These are phyloP conservation scores for Effrenium voratum DNA, from an alignment of 73 alveolate species.

Conservation along the genomic window DNA sequence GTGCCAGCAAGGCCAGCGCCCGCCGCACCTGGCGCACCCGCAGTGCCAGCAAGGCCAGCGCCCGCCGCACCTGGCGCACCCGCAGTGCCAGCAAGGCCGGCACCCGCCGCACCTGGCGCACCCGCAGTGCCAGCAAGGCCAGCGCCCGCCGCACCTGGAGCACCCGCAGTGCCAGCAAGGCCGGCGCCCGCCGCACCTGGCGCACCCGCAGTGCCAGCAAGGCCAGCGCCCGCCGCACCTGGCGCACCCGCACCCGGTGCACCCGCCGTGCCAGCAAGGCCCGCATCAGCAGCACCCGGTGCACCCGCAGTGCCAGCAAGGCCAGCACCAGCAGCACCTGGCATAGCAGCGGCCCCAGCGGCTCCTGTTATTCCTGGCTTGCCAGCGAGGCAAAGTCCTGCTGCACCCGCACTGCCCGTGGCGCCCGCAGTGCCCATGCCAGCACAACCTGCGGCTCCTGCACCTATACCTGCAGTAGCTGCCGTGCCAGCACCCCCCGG, in stretches of 20 bases:
- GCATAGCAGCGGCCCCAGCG: not conserved
- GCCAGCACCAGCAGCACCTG: not conserved
- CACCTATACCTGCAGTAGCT: too few relatives aligned
- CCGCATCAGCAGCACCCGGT: not conserved
- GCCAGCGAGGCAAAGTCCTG: too few relatives aligned
- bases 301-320: slow-evolving; percentile 4
- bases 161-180: not conserved
- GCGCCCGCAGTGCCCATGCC: not conserved
- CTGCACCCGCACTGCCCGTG: not conserved
- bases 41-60: not conserved
- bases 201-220: not conserved
- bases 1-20: too few relatives aligned
- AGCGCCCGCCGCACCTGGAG: not conserved
- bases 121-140: too few relatives aligned
- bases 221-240: not conserved
- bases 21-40: not conserved
- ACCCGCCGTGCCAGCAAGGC: not conserved
- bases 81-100: not conserved
- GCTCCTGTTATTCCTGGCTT: too few relatives aligned
- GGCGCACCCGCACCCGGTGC: not conserved
- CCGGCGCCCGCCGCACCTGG: not conserved
- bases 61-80: not conserved
- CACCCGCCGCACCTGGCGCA: not conserved
- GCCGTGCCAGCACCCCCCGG: not conserved
- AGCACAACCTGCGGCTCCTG: too few relatives aligned